Evolutionary conservation across 208 protist genomes (phyloP), one percentile per base, ranked within the genome.

Genomic region (Leishmania tarentolae): DNA sequence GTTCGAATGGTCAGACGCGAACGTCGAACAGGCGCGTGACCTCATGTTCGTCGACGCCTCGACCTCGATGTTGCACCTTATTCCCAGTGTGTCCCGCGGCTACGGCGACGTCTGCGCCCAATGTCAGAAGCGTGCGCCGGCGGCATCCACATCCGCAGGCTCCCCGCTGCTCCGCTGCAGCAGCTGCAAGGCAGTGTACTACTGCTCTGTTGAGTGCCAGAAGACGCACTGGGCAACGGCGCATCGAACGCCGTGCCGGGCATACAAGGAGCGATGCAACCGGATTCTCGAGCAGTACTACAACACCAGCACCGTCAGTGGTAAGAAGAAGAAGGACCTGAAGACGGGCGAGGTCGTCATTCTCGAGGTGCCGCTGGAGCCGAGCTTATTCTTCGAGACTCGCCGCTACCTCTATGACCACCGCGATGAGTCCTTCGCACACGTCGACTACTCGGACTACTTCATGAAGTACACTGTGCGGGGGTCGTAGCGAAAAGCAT

Each of bases 11-110:
- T 86, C 87, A 37, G 61, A 77, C 6, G 85, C 81, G 42, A 80
- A 88, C 44, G 21, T 90, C 40, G 84, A 91, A 76, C 90, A 93
- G 53, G 90, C 91, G 75, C 86, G 90, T 17, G 90, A 96, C 61
- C 76, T 96, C 53, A 93, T 96, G 91, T 96, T 96, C 76, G 81
- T 96, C 28, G 93, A 96, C 65, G 91, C 93, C 28, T 95, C 91
- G 31, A 94, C 90, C 40, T 83, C 90, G 37, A 86, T 95, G 87
- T 70, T 94, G 63, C 90, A 95, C 72, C 82, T 93, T 28, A 92
- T 93, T 65, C 93, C 93, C 2, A 78, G 81, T 68, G 93, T 96
- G 24, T 85, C 83, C n/a, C 90, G 90, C 63, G 75, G 85, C 83
- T 82, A 78, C 84, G 84, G 89, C 75, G 53, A 88, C 37, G 73